phyloP scores from a whole-genome alignment of 2,329 filamentous ascomycete genomes.

The Hypoxylon sp. region DNA sequence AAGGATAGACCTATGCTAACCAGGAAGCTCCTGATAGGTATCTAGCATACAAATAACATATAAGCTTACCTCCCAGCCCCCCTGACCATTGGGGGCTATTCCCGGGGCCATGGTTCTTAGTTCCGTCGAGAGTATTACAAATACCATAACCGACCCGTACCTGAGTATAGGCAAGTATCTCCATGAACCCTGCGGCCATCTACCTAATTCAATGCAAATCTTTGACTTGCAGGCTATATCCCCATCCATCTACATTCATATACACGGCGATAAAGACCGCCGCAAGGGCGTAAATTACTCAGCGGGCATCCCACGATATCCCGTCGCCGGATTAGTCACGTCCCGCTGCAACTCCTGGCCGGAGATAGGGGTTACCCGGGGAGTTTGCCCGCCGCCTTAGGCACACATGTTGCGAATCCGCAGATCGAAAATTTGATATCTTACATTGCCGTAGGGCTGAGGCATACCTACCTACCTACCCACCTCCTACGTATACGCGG shows the following conservation, averaged over 20 bases:
- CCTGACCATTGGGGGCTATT: neutral
- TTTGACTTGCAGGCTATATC: neutral
- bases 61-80: neutral
- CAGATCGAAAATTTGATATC: neutral
- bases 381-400: neutral
- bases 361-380: neutral
- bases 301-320: no score
- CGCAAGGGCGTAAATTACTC: no score
- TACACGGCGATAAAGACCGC: no score
- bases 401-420: neutral
- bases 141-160: neutral
- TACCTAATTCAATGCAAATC: neutral
- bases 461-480: neutral
- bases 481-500: no score
- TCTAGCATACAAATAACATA: neutral
- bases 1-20: neutral
- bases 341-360: neutral
- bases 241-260: no score
- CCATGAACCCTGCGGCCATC: neutral
- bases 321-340: neutral
- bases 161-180: no score
- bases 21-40: neutral
- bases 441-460: neutral
- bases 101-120: neutral
- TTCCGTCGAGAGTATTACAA: neutral